These are phyloP conservation scores for Eucalyptus tenuipes DNA, from an alignment of 345 rosid genomes.

Conservation along the genomic window DNA sequence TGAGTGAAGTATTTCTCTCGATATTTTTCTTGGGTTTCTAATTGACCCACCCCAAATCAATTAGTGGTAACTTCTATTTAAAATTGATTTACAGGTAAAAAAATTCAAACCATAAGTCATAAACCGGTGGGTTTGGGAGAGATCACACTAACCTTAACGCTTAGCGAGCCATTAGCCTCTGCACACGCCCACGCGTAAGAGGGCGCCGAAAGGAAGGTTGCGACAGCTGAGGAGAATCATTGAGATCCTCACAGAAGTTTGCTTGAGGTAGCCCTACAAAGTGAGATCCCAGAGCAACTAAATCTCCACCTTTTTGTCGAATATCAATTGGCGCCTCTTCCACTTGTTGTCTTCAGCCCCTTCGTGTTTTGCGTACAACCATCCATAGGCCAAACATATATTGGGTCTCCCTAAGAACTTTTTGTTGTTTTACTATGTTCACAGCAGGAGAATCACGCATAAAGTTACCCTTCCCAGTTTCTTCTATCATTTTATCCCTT, in stretches of 20 bases:
- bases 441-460: neutral
- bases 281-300: neutral
- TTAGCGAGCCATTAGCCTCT: too few relatives aligned
- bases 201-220: accelerated
- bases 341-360: neutral
- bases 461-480: neutral
- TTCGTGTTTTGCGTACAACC: neutral
- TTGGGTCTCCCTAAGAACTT: neutral
- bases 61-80: too few relatives aligned
- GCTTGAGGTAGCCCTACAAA: neutral
- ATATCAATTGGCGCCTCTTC: neutral
- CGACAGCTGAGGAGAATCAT: neutral
- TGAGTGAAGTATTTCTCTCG: accelerated
- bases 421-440: neutral
- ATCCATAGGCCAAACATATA: neutral
- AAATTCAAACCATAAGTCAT: too few relatives aligned
- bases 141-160: too few relatives aligned
- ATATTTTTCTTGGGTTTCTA: accelerated
- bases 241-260: neutral
- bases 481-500: too few relatives aligned
- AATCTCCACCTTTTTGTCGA: neutral
- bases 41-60: too few relatives aligned
- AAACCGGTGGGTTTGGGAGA: too few relatives aligned
- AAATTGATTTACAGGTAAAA: too few relatives aligned
- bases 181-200: accelerated